Percentiles rank a stretch among this genome's conserved stretches.
phyloP scores from a whole-genome alignment of 192 early-diverging fungal genomes.

The Phycomyces blakesleeanus region DNA sequence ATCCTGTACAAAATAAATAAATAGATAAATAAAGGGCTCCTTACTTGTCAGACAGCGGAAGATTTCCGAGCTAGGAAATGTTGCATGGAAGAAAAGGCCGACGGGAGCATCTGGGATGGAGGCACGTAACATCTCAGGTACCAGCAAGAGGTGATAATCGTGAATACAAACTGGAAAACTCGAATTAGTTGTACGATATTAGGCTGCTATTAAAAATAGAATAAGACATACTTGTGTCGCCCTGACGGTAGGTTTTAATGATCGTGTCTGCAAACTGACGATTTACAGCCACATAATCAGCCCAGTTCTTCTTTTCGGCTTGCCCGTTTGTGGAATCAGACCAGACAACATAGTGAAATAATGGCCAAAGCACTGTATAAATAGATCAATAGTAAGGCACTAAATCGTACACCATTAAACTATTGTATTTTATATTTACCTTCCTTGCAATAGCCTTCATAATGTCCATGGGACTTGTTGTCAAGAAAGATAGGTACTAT shows the following conservation, averaged over 20 bases:
- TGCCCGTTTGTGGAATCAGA: slow-evolving; percentile 64
- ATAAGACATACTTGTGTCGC: slow-evolving; percentile 70
- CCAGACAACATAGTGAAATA: slow-evolving; percentile 94
- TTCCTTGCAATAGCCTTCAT: slow-evolving; percentile 97
- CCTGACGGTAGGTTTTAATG: slow-evolving; percentile 63
- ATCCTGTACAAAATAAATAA: too few relatives aligned
- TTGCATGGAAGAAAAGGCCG: slow-evolving; percentile 94
- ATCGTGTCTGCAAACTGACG: slow-evolving; percentile 74
- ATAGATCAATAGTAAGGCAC: background rate
- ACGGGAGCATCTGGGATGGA: slow-evolving; percentile 80
- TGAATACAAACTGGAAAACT: slow-evolving; percentile 84
- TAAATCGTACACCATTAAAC: too few relatives aligned
- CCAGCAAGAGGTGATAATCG: slow-evolving; percentile 94
- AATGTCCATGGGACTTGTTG: slow-evolving; percentile 74
- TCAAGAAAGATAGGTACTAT: slow-evolving; percentile 82
- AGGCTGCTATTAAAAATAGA: slow-evolving; percentile 50
- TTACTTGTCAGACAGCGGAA: slow-evolving; percentile 83
- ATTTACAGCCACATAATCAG: slow-evolving; percentile 81
- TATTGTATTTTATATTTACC: slow-evolving; percentile 56
- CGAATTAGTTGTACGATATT: background rate
- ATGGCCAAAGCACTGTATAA: slow-evolving; percentile 66
- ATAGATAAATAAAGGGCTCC: slow-evolving; percentile 13
- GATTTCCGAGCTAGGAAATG: slow-evolving; percentile 95
- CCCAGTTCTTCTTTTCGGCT: slow-evolving; percentile 69
- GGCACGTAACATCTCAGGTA: slow-evolving; percentile 85